Evolutionary conservation across 2,329 filamentous ascomycete genomes (phyloP).

Genomic region (Triangularia setosa): DNA sequence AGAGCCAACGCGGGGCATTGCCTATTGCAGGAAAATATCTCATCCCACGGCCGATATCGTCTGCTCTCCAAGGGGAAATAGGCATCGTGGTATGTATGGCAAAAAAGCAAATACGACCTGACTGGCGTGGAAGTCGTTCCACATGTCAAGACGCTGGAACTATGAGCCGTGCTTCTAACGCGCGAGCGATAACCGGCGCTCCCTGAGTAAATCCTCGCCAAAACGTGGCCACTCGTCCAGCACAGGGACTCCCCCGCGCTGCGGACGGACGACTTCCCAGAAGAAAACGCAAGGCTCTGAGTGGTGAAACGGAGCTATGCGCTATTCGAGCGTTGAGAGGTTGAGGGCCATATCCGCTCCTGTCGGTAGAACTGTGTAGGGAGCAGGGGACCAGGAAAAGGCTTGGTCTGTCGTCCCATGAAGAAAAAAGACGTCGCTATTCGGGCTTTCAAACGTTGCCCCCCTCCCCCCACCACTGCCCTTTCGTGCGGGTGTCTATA

Average conservation of each 20-base stretch:
- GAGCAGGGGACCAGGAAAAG: slow-evolving; percentile 7
- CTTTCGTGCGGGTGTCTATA: slow-evolving; percentile 15
- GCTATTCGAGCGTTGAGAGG: slow-evolving; percentile 5
- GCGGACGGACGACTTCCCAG: slow-evolving; percentile 10
- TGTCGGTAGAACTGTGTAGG: slow-evolving; percentile 13
- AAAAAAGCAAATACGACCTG: slow-evolving; percentile 7
- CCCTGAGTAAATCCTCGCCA: slow-evolving; percentile 17
- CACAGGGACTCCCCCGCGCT: slow-evolving; percentile 17
- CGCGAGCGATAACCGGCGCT: slow-evolving; percentile 25
- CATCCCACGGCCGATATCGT: slow-evolving; percentile 9
- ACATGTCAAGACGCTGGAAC: slow-evolving; percentile 19
- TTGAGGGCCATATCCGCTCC: slow-evolving; percentile 1
- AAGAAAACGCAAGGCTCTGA: neutral
- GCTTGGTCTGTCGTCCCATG: slow-evolving; percentile 10
- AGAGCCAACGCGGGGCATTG: slow-evolving; percentile 1
- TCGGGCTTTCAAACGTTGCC: slow-evolving; percentile 1
- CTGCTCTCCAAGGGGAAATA: neutral
- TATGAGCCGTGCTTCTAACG: slow-evolving; percentile 13
- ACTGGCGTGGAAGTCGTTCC: slow-evolving; percentile 1
- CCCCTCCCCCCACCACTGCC: slow-evolving; percentile 10
- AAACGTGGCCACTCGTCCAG: slow-evolving; percentile 20
- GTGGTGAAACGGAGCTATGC: slow-evolving; percentile 15
- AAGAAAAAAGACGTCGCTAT: slow-evolving; percentile 2
- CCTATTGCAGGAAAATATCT: slow-evolving; percentile 6
- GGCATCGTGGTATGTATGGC: slow-evolving; percentile 6